Percentiles rank a stretch among this genome's conserved stretches.
Evolutionary conservation across 495 filamentous ascomycete species (phyloP).

Genomic region (Pseudoneurospora amorphoporcata): DNA sequence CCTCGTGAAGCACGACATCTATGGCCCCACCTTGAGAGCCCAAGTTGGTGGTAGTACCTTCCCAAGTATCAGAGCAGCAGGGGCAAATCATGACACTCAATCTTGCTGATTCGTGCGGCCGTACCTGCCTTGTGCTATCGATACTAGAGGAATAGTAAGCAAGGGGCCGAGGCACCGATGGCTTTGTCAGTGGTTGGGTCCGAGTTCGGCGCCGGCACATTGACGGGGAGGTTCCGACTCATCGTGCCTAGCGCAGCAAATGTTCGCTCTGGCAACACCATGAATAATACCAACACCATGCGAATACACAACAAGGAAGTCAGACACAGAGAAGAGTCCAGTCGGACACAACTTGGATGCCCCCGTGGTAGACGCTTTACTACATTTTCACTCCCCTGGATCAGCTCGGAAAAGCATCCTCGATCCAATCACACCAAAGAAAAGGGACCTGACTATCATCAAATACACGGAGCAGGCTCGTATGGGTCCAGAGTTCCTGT

Average conservation of each 20-base stretch:
- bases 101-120: not conserved
- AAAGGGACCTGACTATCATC: not conserved
- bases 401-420: not conserved
- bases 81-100: not conserved
- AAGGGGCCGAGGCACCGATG: not conserved
- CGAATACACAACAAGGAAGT: not conserved
- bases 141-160: not conserved
- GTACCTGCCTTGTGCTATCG: not conserved
- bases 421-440: not conserved
- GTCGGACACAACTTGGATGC: not conserved
- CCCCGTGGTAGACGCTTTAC: not conserved
- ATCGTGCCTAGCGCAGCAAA: not conserved
- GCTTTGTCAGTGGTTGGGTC: not conserved
- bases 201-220: not conserved
- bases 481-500: not conserved
- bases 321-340: not conserved
- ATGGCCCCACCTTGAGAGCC: not conserved
- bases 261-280: not conserved
- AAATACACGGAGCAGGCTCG: not conserved
- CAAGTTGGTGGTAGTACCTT: not conserved
- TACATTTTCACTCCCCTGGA: not conserved
- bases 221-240: not conserved
- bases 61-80: not conserved
- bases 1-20: not conserved
- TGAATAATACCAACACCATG: not conserved